Percentiles rank a stretch among this genome's conserved stretches.
Conservation (phyloP, 495 filamentous ascomycete species). For the Tuber indicum region DNA sequence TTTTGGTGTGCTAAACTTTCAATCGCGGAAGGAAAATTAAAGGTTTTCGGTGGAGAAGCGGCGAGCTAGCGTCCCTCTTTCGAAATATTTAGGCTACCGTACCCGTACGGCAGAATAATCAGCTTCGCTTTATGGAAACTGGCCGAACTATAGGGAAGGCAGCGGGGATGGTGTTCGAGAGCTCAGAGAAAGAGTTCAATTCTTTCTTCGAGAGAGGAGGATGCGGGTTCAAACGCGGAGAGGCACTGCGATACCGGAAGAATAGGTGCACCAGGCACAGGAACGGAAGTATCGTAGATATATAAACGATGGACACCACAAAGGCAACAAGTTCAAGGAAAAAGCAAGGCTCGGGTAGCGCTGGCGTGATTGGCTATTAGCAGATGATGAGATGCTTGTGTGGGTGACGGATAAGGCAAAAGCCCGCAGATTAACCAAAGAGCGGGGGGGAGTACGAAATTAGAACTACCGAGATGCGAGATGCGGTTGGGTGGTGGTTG, state of each 20-base stretch:
- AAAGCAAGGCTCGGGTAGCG: not conserved
- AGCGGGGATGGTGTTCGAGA: constrained; percentile 8
- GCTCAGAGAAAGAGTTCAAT: constrained; percentile 10
- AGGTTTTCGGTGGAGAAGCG: not conserved
- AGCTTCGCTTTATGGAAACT: not conserved
- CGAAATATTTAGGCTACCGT: not conserved
- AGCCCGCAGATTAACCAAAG: not conserved
- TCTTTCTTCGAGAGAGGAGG: constrained; percentile 20
- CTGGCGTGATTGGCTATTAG: not conserved
- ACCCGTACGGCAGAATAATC: not conserved
- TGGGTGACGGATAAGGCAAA: not conserved
- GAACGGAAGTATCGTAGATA: constrained; percentile 34
- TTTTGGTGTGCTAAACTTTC: not conserved
- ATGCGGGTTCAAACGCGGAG: constrained; percentile 4
- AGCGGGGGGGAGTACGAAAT: not conserved
- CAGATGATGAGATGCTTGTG: not conserved
- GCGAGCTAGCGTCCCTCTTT: not conserved
- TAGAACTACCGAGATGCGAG: not conserved
- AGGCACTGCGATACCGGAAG: constrained; percentile 20
- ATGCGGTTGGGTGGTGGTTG: not conserved
- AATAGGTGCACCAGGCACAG: constrained; percentile 34
- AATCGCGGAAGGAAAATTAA: not conserved
- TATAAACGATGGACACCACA: constrained; percentile 25
- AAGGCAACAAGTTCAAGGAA: not conserved
- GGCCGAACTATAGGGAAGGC: not conserved